These are phyloP conservation scores for Ustilago shanxiensis DNA, from an alignment of 1,284 basidiomycete genomes.

Conservation along the genomic window DNA sequence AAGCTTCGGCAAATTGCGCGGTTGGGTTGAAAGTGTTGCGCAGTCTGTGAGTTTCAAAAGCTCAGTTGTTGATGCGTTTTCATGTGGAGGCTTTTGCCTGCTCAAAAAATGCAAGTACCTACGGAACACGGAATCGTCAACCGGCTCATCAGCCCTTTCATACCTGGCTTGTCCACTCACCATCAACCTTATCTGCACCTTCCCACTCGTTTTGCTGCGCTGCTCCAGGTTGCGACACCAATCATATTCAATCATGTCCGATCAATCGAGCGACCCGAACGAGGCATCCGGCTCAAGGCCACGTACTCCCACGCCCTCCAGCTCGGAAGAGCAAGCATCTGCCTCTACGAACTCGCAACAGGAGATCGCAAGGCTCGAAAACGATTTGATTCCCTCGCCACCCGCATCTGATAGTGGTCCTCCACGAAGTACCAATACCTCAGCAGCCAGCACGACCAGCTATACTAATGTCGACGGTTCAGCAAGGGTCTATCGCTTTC, in stretches of 20 bases:
- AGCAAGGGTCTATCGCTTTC: conserved; percentile 41
- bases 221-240: no score
- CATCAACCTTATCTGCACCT: neutral
- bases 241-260: conserved; percentile 11
- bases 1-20: conserved; percentile 15
- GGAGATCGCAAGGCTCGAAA: conserved; percentile 29
- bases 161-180: neutral
- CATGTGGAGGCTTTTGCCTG: conserved; percentile 11
- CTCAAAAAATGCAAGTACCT: neutral
- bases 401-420: conserved; percentile 9
- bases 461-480: conserved; percentile 39
- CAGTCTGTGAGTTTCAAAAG: no score
- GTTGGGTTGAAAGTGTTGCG: neutral
- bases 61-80: neutral
- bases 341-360: neutral
- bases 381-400: conserved; percentile 43
- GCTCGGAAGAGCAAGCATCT: neutral
- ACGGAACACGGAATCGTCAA: conserved; percentile 6
- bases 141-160: neutral
- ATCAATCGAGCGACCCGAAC: conserved; percentile 6
- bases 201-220: neutral
- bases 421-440: neutral
- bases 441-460: conserved; percentile 1
- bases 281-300: conserved; percentile 20
- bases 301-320: neutral